Conservation (phyloP, 345 rosid species). For the Crucihimalaya himalaica region DNA sequence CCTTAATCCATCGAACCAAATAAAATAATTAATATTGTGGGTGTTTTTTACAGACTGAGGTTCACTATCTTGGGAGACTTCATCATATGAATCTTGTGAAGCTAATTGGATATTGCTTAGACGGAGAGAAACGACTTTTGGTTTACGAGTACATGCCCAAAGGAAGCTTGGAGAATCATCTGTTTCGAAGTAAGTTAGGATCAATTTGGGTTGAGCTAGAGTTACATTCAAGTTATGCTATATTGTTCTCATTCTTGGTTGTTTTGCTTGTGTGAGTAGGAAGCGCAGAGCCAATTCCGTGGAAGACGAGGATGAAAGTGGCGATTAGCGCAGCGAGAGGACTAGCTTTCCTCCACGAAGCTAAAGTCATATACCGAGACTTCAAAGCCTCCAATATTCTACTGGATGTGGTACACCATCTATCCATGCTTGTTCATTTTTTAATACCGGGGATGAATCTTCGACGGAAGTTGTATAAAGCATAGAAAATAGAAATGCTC, state of each 20-base stretch:
- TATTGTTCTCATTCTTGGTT: background rate
- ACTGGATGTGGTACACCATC: conserved; percentile 61
- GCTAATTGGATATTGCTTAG: conserved; percentile 77
- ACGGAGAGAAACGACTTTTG: conserved; percentile 64
- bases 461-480: background rate
- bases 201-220: conserved; percentile 6
- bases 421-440: background rate
- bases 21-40: background rate
- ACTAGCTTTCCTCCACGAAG: conserved; percentile 73
- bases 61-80: conserved; percentile 76
- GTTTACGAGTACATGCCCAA: conserved; percentile 88
- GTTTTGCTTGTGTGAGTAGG: conserved; percentile 39
- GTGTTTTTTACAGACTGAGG: conserved; percentile 65
- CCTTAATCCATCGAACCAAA: background rate
- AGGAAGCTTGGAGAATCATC: conserved; percentile 91
- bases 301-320: conserved; percentile 72
- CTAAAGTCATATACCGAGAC: conserved; percentile 80
- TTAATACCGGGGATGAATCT: background rate
- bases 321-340: conserved; percentile 81
- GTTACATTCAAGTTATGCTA: conserved; percentile 2
- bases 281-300: conserved; percentile 56
- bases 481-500: background rate
- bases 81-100: conserved; percentile 81
- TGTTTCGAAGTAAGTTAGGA: conserved; percentile 68
- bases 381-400: conserved; percentile 83